Evolutionary conservation across 73 alveolate genomes (phyloP).

Genomic region (Paramecium sexaurelia): DNA sequence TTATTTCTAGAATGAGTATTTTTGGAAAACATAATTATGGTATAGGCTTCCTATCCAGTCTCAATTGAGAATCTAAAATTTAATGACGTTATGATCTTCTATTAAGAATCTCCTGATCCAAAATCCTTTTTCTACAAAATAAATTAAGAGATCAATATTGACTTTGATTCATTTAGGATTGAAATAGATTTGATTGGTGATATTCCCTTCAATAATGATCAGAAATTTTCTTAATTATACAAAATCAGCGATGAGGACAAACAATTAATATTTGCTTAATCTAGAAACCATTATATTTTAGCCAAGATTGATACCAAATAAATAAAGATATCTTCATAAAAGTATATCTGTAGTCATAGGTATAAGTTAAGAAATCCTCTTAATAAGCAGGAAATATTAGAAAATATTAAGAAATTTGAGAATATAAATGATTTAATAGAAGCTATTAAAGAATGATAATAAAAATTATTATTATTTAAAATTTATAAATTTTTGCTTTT

Average conservation of each 20-base stretch:
- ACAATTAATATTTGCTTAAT: not conserved
- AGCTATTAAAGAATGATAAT: not conserved
- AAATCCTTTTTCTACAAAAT: too few species aligned
- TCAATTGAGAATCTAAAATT: too few species aligned
- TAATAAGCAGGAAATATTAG: not conserved
- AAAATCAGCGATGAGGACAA: not conserved
- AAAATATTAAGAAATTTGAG: not conserved
- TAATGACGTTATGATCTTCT: too few species aligned
- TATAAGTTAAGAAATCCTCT: not conserved
- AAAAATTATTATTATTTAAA: too few species aligned
- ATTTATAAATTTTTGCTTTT: too few species aligned
- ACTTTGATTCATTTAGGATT: too few species aligned
- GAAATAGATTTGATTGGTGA: too few species aligned
- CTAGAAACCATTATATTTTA: not conserved
- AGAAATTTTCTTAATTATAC: not conserved
- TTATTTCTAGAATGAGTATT: too few species aligned
- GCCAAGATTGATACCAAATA: not conserved
- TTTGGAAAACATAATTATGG: too few species aligned
- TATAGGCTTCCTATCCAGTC: too few species aligned
- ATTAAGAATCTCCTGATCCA: too few species aligned
- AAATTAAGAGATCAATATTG: not conserved
- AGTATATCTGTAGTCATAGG: not conserved
- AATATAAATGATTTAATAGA: not conserved
- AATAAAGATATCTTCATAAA: not conserved
- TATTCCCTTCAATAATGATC: too few species aligned